A percentile compares a stretch with the other conserved stretches of the same genome.
phyloP scores from a whole-genome alignment of 2,329 filamentous ascomycete genomes.

The Trichophyton verrucosum region DNA sequence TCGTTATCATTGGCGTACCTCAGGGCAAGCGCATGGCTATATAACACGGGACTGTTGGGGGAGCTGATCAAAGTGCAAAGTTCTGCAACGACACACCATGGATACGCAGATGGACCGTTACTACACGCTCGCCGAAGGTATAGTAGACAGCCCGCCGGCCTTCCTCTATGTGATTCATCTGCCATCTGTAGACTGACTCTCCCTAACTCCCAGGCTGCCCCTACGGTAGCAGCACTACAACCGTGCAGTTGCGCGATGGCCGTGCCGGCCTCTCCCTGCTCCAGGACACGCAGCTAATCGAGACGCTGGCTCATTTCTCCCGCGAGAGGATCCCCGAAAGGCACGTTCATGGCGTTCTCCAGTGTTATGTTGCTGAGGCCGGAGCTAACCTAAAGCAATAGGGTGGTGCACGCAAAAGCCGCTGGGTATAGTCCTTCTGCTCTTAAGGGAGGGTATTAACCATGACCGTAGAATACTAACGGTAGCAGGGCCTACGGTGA shows the following conservation, averaged over 20 bases:
- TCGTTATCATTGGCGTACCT: background rate
- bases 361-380: background rate
- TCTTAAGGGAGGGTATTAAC: too few species aligned
- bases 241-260: slow-evolving; percentile 17
- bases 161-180: background rate
- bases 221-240: slow-evolving; percentile 17
- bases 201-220: slow-evolving; percentile 16
- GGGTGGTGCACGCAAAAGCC: slow-evolving; percentile 49
- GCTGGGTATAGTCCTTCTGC: slow-evolving; percentile 25
- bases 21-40: background rate
- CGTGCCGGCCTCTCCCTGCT: slow-evolving; percentile 35
- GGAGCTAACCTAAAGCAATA: slow-evolving; percentile 6
- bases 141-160: background rate
- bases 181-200: background rate
- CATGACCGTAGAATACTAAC: too few species aligned
- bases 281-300: slow-evolving; percentile 50
- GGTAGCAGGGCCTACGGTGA: slow-evolving; percentile 50
- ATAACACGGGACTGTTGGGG: background rate
- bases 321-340: slow-evolving; percentile 51
- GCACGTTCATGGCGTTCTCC: slow-evolving; percentile 7
- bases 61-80: background rate
- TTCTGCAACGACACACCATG: background rate
- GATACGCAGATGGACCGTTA: background rate
- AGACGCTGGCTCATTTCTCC: slow-evolving; percentile 49
- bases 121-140: slow-evolving; percentile 22